phyloP scores from a whole-genome alignment of 495 filamentous ascomycete genomes.

The Podospora pseudocomata region DNA sequence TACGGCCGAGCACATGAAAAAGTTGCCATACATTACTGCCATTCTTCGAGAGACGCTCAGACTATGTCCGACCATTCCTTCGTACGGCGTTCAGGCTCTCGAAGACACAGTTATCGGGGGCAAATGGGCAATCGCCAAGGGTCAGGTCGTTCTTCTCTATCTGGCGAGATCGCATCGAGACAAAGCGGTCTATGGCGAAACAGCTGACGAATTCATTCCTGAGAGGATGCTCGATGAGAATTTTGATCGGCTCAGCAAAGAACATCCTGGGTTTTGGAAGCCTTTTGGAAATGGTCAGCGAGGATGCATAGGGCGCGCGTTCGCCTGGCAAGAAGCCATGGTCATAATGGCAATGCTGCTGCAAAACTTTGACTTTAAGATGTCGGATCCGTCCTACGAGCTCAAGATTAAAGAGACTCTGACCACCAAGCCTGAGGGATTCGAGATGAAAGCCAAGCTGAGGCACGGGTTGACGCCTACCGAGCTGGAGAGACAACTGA shows the following conservation, averaged over 20 bases:
- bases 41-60: constrained; percentile 69
- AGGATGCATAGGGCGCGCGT: constrained; percentile 53
- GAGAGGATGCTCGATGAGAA: constrained; percentile 62
- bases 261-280: constrained; percentile 54
- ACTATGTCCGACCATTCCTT: constrained; percentile 59
- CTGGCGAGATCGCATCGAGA: constrained; percentile 54
- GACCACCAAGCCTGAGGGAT: constrained; percentile 72
- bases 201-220: constrained; percentile 54
- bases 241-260: constrained; percentile 52
- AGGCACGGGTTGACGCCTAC: constrained; percentile 57
- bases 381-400: constrained; percentile 57
- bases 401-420: constrained; percentile 67
- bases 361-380: constrained; percentile 59
- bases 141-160: constrained; percentile 49
- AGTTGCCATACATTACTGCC: constrained; percentile 50
- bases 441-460: constrained; percentile 63
- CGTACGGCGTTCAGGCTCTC: constrained; percentile 43
- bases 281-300: constrained; percentile 56
- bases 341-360: constrained; percentile 53
- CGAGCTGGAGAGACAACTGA: constrained; percentile 52
- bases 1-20: constrained; percentile 62
- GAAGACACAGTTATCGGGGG: constrained; percentile 57
- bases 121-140: constrained; percentile 60
- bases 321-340: constrained; percentile 62
- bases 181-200: constrained; percentile 50